Percentiles rank a stretch among this genome's conserved stretches.
Evolutionary conservation across 2,329 filamentous ascomycete species (phyloP).

Genomic region (Aspergillus melleus): DNA sequence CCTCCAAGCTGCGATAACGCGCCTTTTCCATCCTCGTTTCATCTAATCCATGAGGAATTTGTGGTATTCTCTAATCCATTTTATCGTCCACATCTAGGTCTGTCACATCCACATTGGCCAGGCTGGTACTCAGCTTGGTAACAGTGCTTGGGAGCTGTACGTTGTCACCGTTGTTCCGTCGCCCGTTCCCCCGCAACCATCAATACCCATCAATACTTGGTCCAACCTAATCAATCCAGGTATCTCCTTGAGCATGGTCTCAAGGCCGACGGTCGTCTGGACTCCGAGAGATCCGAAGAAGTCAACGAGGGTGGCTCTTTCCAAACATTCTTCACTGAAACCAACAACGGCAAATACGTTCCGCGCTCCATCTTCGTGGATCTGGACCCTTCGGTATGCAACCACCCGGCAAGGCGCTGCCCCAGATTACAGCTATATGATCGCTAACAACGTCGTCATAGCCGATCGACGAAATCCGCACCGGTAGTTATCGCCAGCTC

Average conservation of each 20-base stretch:
- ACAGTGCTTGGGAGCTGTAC: conserved; percentile 69
- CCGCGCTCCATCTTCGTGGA: conserved; percentile 68
- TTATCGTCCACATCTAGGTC: conserved; percentile 47
- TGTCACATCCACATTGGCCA: conserved; percentile 69
- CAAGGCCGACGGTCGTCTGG: conserved; percentile 58
- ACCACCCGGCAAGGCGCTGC: not conserved
- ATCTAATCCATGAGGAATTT: not conserved
- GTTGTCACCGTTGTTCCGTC: conserved; percentile 37
- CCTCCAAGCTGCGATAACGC: not conserved
- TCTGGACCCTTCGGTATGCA: conserved; percentile 61
- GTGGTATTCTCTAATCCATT: not conserved
- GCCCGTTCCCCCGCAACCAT: not conserved
- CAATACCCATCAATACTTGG: not conserved
- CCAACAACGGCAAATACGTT: conserved; percentile 65
- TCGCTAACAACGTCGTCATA: conserved; percentile 27
- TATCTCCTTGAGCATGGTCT: conserved; percentile 68
- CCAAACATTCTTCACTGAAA: conserved; percentile 68
- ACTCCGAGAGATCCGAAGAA: conserved; percentile 56
- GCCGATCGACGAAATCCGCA: conserved; percentile 68
- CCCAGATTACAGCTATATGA: not conserved
- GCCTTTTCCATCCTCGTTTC: not conserved
- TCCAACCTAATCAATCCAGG: conserved; percentile 36
- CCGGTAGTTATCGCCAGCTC: conserved; percentile 61
- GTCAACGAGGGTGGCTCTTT: conserved; percentile 57
- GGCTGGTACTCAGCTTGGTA: conserved; percentile 67